These are phyloP conservation scores for Boletus huronensis DNA, from an alignment of 768 basidiomycete genomes.

Conservation along the genomic window DNA sequence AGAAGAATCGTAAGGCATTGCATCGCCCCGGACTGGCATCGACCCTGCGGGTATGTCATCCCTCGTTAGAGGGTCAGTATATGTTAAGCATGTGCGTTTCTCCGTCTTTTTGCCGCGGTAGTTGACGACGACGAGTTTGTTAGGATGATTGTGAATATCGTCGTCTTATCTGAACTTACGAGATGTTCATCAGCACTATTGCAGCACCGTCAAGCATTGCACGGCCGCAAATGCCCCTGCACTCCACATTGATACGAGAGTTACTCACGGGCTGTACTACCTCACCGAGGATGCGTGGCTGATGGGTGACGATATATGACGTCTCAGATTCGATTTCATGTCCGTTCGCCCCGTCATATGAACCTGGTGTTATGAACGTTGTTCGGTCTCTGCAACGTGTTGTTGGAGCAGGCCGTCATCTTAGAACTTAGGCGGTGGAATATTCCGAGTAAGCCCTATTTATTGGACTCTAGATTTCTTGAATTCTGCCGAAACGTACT, in stretches of 20 bases:
- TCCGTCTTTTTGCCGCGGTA: neutral
- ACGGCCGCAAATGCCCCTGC: neutral
- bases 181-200: neutral
- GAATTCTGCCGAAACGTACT: neutral
- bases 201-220: neutral
- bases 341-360: neutral
- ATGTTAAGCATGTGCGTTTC: no score
- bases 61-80: no score
- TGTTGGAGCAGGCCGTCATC: neutral
- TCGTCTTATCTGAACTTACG: neutral
- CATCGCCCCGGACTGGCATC: no score
- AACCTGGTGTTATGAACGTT: neutral
- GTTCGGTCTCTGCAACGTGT: slow-evolving; percentile 6
- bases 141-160: neutral
- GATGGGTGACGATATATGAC: neutral
- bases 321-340: neutral
- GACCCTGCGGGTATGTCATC: no score
- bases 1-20: no score
- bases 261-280: neutral
- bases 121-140: neutral
- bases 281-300: neutral
- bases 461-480: neutral
- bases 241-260: neutral
- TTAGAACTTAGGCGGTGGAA: neutral
- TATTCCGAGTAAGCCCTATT: neutral